phyloP scores from a whole-genome alignment of 257 asterid genomes.

The Gentiana straminea region DNA sequence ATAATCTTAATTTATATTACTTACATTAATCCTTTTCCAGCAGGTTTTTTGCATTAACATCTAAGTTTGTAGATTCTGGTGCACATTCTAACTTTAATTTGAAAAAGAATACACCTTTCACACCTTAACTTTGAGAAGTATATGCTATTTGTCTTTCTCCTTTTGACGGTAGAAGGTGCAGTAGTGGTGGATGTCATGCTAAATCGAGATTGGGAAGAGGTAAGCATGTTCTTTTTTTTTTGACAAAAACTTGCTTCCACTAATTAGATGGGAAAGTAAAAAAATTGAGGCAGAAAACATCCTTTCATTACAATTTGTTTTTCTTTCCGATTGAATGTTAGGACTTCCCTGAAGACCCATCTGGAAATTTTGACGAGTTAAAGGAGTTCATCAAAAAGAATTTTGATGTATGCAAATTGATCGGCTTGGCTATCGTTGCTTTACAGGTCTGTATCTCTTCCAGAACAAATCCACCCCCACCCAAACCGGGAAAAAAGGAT shows the following conservation, averaged over 20 bases:
- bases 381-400: constrained; percentile 56
- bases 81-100: no score
- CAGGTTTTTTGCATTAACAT: no score
- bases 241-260: background rate
- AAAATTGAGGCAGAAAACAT: background rate
- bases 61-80: no score
- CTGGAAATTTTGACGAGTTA: constrained; percentile 63
- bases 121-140: no score
- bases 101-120: no score
- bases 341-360: constrained; percentile 80
- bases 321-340: constrained; percentile 18
- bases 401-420: constrained; percentile 76
- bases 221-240: constrained; percentile 11
- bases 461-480: no score
- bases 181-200: constrained; percentile 64
- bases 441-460: constrained; percentile 64
- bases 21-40: no score
- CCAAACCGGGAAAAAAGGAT: no score
- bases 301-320: constrained; percentile 6
- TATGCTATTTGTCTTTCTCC: constrained; percentile 32
- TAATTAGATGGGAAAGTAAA: background rate
- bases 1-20: no score
- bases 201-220: constrained; percentile 86
- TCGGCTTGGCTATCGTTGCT: constrained; percentile 59
- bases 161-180: constrained; percentile 73